phyloP scores from a whole-genome alignment of 192 early-diverging fungal genomes.

The Pilaira anomala region DNA sequence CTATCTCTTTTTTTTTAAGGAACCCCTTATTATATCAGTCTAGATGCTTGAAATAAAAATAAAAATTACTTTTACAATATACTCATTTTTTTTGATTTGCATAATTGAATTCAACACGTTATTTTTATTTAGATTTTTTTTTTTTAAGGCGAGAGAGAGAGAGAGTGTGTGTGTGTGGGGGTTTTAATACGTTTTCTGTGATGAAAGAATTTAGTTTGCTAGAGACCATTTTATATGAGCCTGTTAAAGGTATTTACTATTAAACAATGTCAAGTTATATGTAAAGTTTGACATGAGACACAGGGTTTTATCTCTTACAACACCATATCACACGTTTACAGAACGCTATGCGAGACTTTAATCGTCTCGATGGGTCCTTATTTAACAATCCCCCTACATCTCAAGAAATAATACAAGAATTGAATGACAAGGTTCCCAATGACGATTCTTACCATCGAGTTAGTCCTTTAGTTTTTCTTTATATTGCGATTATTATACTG shows the following conservation, averaged over 20 bases:
- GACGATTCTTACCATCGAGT: neutral
- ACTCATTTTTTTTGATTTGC: neutral
- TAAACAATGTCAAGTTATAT: neutral
- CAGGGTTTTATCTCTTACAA: conserved; percentile 7
- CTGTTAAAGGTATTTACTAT: conserved; percentile 9
- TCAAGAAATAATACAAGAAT: neutral
- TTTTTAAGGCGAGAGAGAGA: too few relatives aligned
- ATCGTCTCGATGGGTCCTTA: neutral
- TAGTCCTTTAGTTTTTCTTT: neutral
- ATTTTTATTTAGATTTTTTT: too few relatives aligned
- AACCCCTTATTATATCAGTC: neutral
- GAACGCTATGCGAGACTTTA: conserved; percentile 8
- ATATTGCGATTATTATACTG: neutral
- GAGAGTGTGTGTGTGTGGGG: too few relatives aligned
- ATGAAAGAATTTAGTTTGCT: conserved; percentile 19
- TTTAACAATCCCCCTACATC: neutral
- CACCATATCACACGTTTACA: conserved; percentile 5
- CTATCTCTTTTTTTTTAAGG: neutral
- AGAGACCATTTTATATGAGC: conserved; percentile 23
- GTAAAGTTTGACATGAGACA: too few relatives aligned
- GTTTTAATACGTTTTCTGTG: neutral
- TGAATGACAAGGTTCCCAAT: neutral
- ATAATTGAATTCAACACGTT: too few relatives aligned
- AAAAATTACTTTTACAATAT: neutral
- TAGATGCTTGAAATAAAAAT: neutral